Conservation (phyloP, 2,329 filamentous ascomycete genomes). For the Penicillium sclerotigenum region DNA sequence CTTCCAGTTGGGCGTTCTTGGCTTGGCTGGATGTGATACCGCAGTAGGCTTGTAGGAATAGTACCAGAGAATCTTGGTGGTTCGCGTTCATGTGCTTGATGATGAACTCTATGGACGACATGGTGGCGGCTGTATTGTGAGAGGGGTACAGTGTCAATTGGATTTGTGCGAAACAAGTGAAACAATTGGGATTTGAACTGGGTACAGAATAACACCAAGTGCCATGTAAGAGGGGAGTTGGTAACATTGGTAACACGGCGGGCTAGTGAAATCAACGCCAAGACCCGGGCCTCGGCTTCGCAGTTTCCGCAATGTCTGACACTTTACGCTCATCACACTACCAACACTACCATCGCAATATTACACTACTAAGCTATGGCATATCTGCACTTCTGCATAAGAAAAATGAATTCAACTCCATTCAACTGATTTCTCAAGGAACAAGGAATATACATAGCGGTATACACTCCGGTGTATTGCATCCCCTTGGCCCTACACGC, state of each 20-base stretch:
- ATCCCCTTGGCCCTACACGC: constrained; percentile 8
- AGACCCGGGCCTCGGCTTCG: constrained; percentile 21
- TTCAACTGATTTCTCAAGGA: not conserved
- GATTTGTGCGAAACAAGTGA: not conserved
- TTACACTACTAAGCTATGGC: too few relatives aligned
- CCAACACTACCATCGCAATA: not conserved
- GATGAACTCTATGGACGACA: constrained; percentile 56
- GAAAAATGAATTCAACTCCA: not conserved
- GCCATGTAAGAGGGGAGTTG: not conserved
- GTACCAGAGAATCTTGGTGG: constrained; percentile 69
- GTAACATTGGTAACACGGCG: not conserved
- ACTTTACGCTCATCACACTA: not conserved
- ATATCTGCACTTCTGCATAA: not conserved
- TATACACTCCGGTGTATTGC: constrained; percentile 11
- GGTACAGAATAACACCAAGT: not conserved
- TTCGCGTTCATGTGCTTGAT: constrained; percentile 84
- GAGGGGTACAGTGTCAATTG: not conserved
- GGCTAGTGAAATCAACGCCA: constrained; percentile 14
- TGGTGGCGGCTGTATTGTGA: constrained; percentile 13
- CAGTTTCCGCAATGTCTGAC: not conserved
- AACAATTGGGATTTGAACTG: not conserved
- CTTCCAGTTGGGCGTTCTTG: constrained; percentile 58
- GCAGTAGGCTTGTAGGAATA: constrained; percentile 74
- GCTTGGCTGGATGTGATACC: constrained; percentile 56
- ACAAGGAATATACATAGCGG: constrained; percentile 5